These are phyloP conservation scores for Cyclotella distinguenda DNA, from an alignment of 108 stramenopile species.

Conservation along the genomic window DNA sequence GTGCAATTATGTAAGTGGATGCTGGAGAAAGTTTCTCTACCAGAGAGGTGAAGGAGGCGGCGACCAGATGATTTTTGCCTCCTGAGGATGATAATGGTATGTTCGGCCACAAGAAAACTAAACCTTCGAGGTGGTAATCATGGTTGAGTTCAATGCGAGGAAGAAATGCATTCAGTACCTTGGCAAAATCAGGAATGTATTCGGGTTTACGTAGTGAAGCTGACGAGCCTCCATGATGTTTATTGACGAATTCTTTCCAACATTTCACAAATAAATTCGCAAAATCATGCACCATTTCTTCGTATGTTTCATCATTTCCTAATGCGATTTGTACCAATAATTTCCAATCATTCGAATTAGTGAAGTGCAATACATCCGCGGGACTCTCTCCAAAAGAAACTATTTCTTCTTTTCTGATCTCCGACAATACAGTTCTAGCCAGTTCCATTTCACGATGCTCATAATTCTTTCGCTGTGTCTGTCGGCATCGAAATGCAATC, in stretches of 20 bases:
- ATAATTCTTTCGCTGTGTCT: conserved; percentile 20
- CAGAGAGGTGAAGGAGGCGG: conserved; percentile 5
- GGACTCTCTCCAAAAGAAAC: background rate
- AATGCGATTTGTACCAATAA: background rate
- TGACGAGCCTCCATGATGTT: background rate
- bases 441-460: conserved; percentile 14
- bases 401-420: background rate
- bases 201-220: background rate
- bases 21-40: conserved; percentile 10
- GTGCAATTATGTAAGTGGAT: conserved; percentile 23
- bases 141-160: conserved; percentile 12
- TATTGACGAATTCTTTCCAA: conserved; percentile 1
- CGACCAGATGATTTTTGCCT: background rate
- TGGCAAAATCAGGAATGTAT: background rate
- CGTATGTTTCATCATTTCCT: background rate
- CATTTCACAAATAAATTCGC: background rate
- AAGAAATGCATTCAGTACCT: conserved; percentile 18
- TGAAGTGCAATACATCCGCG: background rate
- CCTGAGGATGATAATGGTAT: background rate
- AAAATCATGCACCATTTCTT: background rate
- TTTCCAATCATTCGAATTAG: background rate
- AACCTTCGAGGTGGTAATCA: conserved; percentile 6
- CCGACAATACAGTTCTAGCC: background rate
- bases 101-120: conserved; percentile 19
- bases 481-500: conserved; percentile 25